phyloP scores from a whole-genome alignment of 164 flowering plant species.

The Kingdonia uniflora region DNA sequence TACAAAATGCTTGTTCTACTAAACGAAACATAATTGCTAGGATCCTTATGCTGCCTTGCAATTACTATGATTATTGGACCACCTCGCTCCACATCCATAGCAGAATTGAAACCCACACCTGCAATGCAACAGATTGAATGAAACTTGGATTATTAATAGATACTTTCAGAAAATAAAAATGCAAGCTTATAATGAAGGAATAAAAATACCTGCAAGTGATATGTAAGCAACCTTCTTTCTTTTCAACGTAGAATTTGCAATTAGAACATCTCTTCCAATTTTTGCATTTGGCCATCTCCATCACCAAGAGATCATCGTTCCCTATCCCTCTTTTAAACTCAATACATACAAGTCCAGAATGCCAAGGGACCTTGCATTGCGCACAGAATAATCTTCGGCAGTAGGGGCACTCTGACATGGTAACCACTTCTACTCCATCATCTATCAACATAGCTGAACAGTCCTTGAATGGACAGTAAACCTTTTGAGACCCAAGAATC shows the following conservation, averaged over 20 bases:
- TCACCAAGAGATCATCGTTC: slow-evolving; percentile 30
- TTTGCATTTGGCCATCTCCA: slow-evolving; percentile 26
- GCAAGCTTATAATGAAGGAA: too few relatives aligned
- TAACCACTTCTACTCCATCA: slow-evolving; percentile 17
- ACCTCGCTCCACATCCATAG: too few relatives aligned
- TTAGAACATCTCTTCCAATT: slow-evolving; percentile 38
- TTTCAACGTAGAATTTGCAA: slow-evolving; percentile 35
- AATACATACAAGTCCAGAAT: slow-evolving; percentile 23
- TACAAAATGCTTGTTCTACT: too few relatives aligned
- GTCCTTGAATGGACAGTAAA: slow-evolving; percentile 51
- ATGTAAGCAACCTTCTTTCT: slow-evolving; percentile 24
- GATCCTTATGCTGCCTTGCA: too few relatives aligned
- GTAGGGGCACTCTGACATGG: not conserved
- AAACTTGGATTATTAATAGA: too few relatives aligned
- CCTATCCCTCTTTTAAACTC: slow-evolving; percentile 26
- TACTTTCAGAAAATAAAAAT: too few relatives aligned
- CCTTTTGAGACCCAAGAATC: slow-evolving; percentile 25
- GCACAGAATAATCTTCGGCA: slow-evolving; percentile 34
- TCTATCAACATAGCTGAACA: slow-evolving; percentile 39
- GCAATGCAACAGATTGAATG: too few relatives aligned
- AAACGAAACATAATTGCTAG: too few relatives aligned
- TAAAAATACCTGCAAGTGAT: slow-evolving; percentile 31
- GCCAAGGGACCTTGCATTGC: slow-evolving; percentile 44
- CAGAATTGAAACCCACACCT: too few relatives aligned
- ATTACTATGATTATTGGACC: too few relatives aligned